These are phyloP conservation scores for Stephania japonica DNA, from an alignment of 164 flowering plant genomes.

Conservation along the genomic window DNA sequence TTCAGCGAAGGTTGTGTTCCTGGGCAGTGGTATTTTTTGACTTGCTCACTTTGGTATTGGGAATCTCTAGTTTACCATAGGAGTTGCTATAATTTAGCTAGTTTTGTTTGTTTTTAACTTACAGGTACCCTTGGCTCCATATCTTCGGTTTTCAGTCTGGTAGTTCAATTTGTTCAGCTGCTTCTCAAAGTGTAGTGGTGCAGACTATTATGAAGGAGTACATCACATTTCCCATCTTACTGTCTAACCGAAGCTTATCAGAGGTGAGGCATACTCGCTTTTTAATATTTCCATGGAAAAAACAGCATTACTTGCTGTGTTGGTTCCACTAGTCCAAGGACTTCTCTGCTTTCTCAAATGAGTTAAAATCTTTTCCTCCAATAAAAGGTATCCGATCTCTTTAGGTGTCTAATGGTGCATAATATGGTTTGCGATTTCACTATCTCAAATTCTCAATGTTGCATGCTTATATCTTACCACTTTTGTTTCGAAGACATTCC, in stretches of 20 bases:
- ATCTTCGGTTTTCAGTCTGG: slow-evolving; percentile 54
- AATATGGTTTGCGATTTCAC: too few relatives aligned
- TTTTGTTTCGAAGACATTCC: background rate
- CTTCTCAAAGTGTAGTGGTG: slow-evolving; percentile 26
- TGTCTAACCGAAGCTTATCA: slow-evolving; percentile 39
- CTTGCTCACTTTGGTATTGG: background rate
- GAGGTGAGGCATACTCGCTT: slow-evolving; percentile 36
- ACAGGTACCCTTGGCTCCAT: slow-evolving; percentile 54
- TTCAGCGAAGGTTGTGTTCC: slow-evolving; percentile 64
- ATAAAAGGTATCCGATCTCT: too few relatives aligned
- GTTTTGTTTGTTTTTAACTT: slow-evolving; percentile 15
- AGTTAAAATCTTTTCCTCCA: background rate
- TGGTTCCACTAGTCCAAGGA: background rate
- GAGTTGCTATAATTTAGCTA: background rate
- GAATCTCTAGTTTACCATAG: background rate
- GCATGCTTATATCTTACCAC: background rate
- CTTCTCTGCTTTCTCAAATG: background rate
- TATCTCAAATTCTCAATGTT: background rate
- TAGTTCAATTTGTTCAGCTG: slow-evolving; percentile 24
- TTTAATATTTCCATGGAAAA: background rate
- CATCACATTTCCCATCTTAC: slow-evolving; percentile 63
- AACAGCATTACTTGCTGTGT: background rate
- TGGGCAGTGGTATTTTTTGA: background rate
- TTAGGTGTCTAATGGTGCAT: too few relatives aligned
- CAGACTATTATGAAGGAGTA: slow-evolving; percentile 48